A percentile compares a stretch with the other conserved stretches of the same genome.
phyloP scores from a whole-genome alignment of 176 grass and related monocot species.

The Cenchrus purpureus region DNA sequence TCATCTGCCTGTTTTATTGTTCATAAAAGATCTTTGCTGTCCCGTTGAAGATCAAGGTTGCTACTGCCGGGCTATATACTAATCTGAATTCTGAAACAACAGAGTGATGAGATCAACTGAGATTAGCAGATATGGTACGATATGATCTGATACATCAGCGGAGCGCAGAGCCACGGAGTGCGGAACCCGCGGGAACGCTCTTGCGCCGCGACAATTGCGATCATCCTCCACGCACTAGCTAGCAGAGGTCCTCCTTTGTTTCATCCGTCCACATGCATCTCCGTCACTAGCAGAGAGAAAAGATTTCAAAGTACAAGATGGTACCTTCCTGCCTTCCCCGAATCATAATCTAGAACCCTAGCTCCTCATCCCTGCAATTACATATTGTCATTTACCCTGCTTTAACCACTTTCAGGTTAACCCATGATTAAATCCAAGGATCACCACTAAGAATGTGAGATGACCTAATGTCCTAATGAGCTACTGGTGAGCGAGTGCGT shows the following conservation, averaged over 20 bases:
- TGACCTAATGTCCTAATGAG: not conserved
- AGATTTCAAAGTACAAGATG: slow-evolving; percentile 45
- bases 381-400: not conserved
- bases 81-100: slow-evolving; percentile 4
- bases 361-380: slow-evolving; percentile 37
- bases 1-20: not conserved
- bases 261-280: not conserved
- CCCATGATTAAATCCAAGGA: slow-evolving; percentile 35
- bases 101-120: not conserved
- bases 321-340: slow-evolving; percentile 31
- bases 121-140: not conserved
- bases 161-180: not conserved
- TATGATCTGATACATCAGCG: not conserved
- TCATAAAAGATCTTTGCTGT: not conserved
- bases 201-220: slow-evolving; percentile 5
- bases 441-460: not conserved
- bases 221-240: not conserved
- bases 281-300: not conserved
- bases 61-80: not conserved
- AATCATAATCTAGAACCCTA: slow-evolving; percentile 22
- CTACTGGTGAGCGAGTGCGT: not conserved
- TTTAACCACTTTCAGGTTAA: slow-evolving; percentile 40
- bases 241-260: not conserved
- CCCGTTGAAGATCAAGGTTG: not conserved
- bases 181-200: not conserved